Conservation (phyloP, 2,329 filamentous ascomycete species). For the Juglanconis sp. region DNA sequence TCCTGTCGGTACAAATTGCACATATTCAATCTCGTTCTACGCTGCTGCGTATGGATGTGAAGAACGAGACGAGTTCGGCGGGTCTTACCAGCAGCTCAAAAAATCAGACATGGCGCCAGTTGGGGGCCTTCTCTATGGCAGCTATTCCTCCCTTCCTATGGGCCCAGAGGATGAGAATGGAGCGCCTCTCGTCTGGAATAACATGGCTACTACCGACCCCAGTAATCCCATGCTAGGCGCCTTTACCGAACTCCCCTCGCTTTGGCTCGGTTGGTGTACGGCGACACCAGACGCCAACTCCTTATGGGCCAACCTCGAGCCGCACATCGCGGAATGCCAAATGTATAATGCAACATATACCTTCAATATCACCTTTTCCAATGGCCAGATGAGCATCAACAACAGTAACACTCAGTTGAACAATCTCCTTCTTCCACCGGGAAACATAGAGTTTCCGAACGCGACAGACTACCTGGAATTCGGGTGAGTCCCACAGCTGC, state of each 20-base stretch:
- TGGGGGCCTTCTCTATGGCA: conserved; percentile 15
- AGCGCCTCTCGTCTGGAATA: conserved; percentile 15
- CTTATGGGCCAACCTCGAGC: conserved; percentile 5
- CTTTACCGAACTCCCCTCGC: conserved; percentile 12
- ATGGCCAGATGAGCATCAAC: conserved; percentile 9
- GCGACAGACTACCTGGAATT: conserved; percentile 14
- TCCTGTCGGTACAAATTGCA: conserved; percentile 15
- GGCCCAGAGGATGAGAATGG: conserved; percentile 12
- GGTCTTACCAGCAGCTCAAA: conserved; percentile 1
- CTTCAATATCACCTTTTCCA: conserved; percentile 12
- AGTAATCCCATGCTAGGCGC: conserved; percentile 12
- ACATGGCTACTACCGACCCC: conserved; percentile 1
- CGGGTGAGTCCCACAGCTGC: conserved; percentile 5
- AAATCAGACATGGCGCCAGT: conserved; percentile 13
- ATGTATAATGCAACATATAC: conserved; percentile 16
- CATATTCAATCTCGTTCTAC: conserved; percentile 6
- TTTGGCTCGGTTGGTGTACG: conserved; percentile 18
- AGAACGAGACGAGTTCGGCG: conserved; percentile 15
- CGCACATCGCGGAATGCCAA: conserved; percentile 15
- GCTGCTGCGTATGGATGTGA: conserved; percentile 18
- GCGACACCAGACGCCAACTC: background rate
- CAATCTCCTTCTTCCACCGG: conserved; percentile 8
- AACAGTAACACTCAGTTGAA: background rate
- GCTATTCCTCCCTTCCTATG: conserved; percentile 17
- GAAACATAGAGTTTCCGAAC: conserved; percentile 8